phyloP scores from a whole-genome alignment of 1,284 basidiomycete species.

The Cutaneotrichosporon sp. region DNA sequence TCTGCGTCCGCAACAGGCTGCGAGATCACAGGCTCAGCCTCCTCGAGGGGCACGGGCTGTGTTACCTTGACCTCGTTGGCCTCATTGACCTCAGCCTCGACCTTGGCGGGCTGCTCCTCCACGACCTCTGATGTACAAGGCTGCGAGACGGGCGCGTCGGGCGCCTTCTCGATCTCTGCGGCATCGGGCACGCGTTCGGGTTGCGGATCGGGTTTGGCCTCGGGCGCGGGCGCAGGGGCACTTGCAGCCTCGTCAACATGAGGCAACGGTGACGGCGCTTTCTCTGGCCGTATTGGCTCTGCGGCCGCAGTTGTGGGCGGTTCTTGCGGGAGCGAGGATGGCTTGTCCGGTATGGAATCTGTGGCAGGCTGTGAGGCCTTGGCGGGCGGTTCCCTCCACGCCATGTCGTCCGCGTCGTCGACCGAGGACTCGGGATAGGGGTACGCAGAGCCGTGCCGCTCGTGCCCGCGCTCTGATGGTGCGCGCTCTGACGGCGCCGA shows the following conservation, averaged over 20 bases:
- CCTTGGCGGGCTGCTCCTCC: background rate
- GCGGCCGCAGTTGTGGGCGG: background rate
- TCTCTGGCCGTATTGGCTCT: background rate
- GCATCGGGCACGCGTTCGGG: background rate
- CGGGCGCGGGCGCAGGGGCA: background rate
- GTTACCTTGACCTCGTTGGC: background rate
- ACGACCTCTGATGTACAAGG: too few relatives aligned
- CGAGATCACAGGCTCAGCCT: background rate
- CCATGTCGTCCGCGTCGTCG: too few relatives aligned
- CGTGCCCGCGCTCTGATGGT: too few relatives aligned
- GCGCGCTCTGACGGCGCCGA: background rate
- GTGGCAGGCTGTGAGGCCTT: too few relatives aligned
- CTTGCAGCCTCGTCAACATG: background rate
- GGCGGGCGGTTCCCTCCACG: too few relatives aligned
- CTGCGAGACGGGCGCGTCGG: too few relatives aligned
- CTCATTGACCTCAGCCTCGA: background rate
- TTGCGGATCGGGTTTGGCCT: background rate
- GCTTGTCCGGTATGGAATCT: background rate
- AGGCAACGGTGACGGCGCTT: background rate
- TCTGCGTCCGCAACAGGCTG: background rate
- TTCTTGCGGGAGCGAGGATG: background rate
- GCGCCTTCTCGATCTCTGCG: background rate
- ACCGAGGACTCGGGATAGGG: too few relatives aligned
- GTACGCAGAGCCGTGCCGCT: slow-evolving; percentile 6
- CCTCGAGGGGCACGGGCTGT: background rate